Percentiles rank a stretch among this genome's conserved stretches.
phyloP scores from a whole-genome alignment of 2,329 filamentous ascomycete genomes.

The Arthroderma sp. region DNA sequence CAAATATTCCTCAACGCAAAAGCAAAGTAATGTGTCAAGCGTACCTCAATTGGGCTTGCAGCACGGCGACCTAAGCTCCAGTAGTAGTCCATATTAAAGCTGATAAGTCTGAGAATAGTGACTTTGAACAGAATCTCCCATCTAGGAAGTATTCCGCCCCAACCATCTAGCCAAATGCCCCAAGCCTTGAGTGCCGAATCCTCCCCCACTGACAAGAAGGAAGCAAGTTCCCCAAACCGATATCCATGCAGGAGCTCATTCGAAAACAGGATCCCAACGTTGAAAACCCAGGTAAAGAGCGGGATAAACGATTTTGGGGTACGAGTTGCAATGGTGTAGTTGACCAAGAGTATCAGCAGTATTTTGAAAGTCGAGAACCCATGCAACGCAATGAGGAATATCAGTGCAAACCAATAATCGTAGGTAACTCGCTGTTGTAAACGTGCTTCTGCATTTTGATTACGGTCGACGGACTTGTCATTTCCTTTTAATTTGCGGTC shows the following conservation, averaged over 20 bases:
- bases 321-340: slow-evolving; percentile 63
- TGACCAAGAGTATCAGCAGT: slow-evolving; percentile 62
- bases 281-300: slow-evolving; percentile 74
- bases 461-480: slow-evolving; percentile 24
- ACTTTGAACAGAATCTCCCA: slow-evolving; percentile 99
- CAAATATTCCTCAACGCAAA: slow-evolving; percentile 2
- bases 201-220: slow-evolving; percentile 34
- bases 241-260: slow-evolving; percentile 81
- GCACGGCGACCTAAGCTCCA: slow-evolving; percentile 63
- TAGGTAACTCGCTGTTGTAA: slow-evolving; percentile 62
- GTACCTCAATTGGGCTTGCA: slow-evolving; percentile 67
- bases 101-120: slow-evolving; percentile 80
- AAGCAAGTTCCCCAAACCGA: slow-evolving; percentile 50
- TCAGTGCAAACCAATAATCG: slow-evolving; percentile 65
- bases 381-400: slow-evolving; percentile 69
- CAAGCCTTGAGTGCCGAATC: slow-evolving; percentile 41
- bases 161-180: slow-evolving; percentile 61
- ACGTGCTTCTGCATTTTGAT: slow-evolving; percentile 37
- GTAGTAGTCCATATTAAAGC: slow-evolving; percentile 94
- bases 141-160: slow-evolving; percentile 68
- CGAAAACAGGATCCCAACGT: slow-evolving; percentile 69
- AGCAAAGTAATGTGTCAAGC: slow-evolving; percentile 16
- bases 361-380: slow-evolving; percentile 79
- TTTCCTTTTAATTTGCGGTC: slow-evolving; percentile 15
- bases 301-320: slow-evolving; percentile 62